Percentiles rank a stretch among this genome's conserved stretches.
phyloP scores from a whole-genome alignment of 257 asterid genomes.

The Nemophila menziesii region DNA sequence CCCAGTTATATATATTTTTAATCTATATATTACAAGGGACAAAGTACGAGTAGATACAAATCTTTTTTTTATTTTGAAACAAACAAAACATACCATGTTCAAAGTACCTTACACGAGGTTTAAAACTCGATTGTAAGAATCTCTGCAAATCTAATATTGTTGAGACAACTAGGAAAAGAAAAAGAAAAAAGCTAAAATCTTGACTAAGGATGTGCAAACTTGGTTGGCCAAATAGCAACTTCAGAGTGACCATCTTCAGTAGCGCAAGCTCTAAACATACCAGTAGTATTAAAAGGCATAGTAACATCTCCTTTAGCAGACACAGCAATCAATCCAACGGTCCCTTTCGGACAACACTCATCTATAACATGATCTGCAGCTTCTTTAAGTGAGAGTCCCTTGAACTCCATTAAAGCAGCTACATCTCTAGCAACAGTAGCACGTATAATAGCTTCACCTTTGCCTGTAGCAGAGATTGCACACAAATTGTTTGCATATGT shows the following conservation, averaged over 20 bases:
- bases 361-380: constrained; percentile 58
- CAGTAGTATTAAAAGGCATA: constrained; percentile 63
- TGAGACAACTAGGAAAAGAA: too few species aligned
- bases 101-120: too few species aligned
- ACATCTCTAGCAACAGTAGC: constrained; percentile 87
- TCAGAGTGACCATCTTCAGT: constrained; percentile 62
- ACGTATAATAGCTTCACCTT: constrained; percentile 73
- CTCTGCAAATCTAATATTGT: too few species aligned
- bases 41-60: too few species aligned
- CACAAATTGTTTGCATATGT: constrained; percentile 74
- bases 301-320: constrained; percentile 72
- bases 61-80: too few species aligned
- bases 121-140: too few species aligned
- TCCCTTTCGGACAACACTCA: constrained; percentile 40
- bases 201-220: constrained; percentile 2
- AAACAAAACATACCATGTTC: too few species aligned
- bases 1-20: too few species aligned
- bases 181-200: background rate
- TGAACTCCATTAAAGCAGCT: constrained; percentile 87
- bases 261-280: constrained; percentile 95
- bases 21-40: too few species aligned
- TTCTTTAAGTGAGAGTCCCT: constrained; percentile 70
- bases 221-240: constrained; percentile 51
- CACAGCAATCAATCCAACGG: constrained; percentile 71
- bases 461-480: constrained; percentile 90